These are phyloP conservation scores for Rhodotorula sphaerocarpa DNA, from an alignment of 768 basidiomycete genomes.

Conservation along the genomic window DNA sequence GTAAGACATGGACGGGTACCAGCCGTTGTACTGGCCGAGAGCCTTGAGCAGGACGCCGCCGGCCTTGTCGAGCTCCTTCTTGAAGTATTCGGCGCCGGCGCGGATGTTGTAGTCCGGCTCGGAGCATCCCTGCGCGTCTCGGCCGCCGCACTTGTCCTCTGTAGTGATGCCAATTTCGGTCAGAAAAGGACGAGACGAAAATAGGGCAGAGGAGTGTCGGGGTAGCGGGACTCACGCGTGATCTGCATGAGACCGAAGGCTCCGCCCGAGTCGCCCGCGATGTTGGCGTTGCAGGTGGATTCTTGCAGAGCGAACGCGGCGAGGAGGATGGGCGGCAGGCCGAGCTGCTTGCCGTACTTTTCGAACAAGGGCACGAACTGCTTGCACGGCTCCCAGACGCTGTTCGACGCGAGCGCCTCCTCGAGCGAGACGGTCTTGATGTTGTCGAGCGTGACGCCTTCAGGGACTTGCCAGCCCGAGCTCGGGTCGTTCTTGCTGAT, in stretches of 20 bases:
- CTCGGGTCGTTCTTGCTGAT: constrained; percentile 6
- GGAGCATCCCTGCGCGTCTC: constrained; percentile 18
- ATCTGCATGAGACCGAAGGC: constrained; percentile 30
- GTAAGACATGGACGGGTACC: neutral
- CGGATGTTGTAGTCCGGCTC: constrained; percentile 32
- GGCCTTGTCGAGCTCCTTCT: constrained; percentile 1
- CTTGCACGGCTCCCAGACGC: constrained; percentile 58
- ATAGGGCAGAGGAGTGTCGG: too few species aligned
- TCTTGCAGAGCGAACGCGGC: constrained; percentile 89
- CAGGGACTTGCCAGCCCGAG: constrained; percentile 14
- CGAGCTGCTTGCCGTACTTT: constrained; percentile 51
- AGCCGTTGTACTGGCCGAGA: constrained; percentile 20
- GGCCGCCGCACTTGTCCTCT: constrained; percentile 38
- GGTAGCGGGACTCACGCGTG: too few species aligned
- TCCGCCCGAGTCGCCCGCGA: constrained; percentile 11
- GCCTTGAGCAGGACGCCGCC: constrained; percentile 24
- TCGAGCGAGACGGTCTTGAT: constrained; percentile 46
- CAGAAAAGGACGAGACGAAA: too few species aligned
- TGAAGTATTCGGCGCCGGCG: constrained; percentile 32
- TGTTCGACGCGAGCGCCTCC: constrained; percentile 50
- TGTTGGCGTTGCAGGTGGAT: constrained; percentile 54
- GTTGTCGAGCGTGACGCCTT: constrained; percentile 50
- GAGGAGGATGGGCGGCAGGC: constrained; percentile 63
- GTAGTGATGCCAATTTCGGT: too few species aligned
- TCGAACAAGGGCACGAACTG: constrained; percentile 54